phyloP scores from a whole-genome alignment of 139 green algal genomes.

The Chlamydomonas eustigma region DNA sequence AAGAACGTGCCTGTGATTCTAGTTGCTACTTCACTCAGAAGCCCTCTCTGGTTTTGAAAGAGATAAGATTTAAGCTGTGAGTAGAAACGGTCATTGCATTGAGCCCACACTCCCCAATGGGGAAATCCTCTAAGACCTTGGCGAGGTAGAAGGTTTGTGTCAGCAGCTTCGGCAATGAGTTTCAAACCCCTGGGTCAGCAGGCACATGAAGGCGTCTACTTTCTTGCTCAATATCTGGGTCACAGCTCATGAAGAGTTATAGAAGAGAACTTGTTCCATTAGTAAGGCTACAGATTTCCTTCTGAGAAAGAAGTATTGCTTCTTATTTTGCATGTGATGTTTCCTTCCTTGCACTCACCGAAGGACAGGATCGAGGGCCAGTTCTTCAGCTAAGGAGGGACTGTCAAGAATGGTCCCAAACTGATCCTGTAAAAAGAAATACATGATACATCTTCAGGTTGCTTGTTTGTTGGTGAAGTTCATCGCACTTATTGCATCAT shows the following conservation, averaged over 20 bases:
- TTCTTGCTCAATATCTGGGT: too few species aligned
- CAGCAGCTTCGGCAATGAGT: constrained; percentile 32
- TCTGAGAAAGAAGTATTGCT: too few species aligned
- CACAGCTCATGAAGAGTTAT: too few species aligned
- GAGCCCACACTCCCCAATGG: constrained; percentile 51
- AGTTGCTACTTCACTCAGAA: constrained; percentile 30
- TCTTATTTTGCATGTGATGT: too few species aligned
- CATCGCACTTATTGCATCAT: too few species aligned
- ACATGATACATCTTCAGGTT: neutral
- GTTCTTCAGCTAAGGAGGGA: constrained; percentile 63
- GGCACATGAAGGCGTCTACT: too few species aligned
- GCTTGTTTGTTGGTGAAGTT: too few species aligned
- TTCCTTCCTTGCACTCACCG: neutral
- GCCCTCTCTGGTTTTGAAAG: constrained; percentile 3
- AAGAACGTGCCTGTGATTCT: constrained; percentile 22
- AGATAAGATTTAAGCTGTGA: constrained; percentile 25
- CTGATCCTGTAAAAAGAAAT: constrained; percentile 39
- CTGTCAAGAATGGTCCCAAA: constrained; percentile 62
- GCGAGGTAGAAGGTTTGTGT: constrained; percentile 46
- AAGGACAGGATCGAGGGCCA: constrained; percentile 43
- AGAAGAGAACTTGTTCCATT: too few species aligned
- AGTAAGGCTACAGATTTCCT: too few species aligned
- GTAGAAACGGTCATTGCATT: constrained; percentile 30
- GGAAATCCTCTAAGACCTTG: constrained; percentile 54
- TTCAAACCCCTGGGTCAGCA: constrained; percentile 33